Evolutionary conservation across 768 basidiomycete genomes (phyloP), one percentile per base, ranked within the genome.

Genomic region (Candolleomyces aberdarensis): DNA sequence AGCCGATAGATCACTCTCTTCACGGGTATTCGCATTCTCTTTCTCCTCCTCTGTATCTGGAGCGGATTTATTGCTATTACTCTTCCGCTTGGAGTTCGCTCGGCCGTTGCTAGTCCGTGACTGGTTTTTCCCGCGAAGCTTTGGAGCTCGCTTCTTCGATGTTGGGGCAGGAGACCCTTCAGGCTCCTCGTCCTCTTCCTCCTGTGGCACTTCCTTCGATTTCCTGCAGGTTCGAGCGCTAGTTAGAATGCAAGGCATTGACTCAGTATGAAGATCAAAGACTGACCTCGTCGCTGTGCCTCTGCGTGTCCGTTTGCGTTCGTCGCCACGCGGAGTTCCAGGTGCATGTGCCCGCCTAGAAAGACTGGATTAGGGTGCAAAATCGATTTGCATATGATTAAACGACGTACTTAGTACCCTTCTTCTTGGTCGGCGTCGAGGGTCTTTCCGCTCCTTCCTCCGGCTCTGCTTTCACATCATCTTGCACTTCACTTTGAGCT

Each of bases 221-320:
- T 53, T 46, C 39, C 22, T 41, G 44, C 44, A 46, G 17, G 44
- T 6, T 46, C 7, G 15, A 20, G 44, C 17, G 1, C 15, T 46
- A 13, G 53, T 20, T 1, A 26, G 41, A 10, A 59, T 6, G 36
- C 22, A 11, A 19, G 32, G 8, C 36, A 14, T 32, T 29, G 13
- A 31, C 29, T 6, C 1, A 57, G n/a, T 48, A 36, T 43, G 15
- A 39, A 17, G 43, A 26, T 17, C 15, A 57, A 57, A 17, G 5
- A 51, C 58, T 19, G 13, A 51, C 49, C 58, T 17, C 8, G 43
- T 55, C 9, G 29, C 26, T 39, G 31, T 61, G 14, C 48, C 32
- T 19, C 55, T 55, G 15, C 60, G 54, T 6, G 46, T 61, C n/a
- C 60, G 60, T 36, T 61, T 61, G 20, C 60, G 43, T n/a, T 61